These are phyloP conservation scores for Solanum commersonii DNA, from an alignment of 257 asterid genomes.

Conservation along the genomic window DNA sequence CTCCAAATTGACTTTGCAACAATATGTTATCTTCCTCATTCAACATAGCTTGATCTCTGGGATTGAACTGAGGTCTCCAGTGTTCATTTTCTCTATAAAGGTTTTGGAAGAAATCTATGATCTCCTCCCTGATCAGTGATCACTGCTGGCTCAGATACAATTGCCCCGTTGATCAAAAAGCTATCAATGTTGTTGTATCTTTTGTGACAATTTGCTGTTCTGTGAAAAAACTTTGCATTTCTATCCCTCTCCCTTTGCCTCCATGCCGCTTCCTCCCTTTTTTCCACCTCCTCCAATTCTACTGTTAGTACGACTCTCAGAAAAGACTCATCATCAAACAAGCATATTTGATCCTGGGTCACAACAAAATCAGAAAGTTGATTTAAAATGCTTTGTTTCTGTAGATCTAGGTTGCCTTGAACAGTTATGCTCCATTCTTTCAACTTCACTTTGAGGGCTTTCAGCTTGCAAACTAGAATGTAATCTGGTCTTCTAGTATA, in stretches of 20 bases:
- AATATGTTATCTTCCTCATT: too few species aligned
- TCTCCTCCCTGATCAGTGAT: background rate
- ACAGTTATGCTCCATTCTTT: background rate
- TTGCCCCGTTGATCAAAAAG: background rate
- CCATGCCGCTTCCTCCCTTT: background rate
- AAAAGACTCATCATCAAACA: background rate
- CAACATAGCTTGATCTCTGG: background rate
- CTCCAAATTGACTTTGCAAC: too few species aligned
- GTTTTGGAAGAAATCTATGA: background rate
- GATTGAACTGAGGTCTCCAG: background rate
- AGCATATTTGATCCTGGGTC: background rate
- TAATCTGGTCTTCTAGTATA: background rate
- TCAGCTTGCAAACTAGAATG: background rate
- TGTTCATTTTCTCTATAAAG: background rate
- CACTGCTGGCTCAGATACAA: background rate
- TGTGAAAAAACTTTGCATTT: too few species aligned
- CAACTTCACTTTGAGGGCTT: background rate
- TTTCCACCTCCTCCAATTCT: background rate
- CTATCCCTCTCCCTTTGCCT: background rate
- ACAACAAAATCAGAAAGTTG: background rate
- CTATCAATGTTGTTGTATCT: background rate
- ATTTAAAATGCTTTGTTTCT: too few species aligned
- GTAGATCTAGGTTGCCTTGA: background rate
- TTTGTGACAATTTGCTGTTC: background rate
- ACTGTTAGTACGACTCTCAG: background rate